These are phyloP conservation scores for Chlamydomonas eustigma DNA, from an alignment of 139 green algal genomes.

Conservation along the genomic window DNA sequence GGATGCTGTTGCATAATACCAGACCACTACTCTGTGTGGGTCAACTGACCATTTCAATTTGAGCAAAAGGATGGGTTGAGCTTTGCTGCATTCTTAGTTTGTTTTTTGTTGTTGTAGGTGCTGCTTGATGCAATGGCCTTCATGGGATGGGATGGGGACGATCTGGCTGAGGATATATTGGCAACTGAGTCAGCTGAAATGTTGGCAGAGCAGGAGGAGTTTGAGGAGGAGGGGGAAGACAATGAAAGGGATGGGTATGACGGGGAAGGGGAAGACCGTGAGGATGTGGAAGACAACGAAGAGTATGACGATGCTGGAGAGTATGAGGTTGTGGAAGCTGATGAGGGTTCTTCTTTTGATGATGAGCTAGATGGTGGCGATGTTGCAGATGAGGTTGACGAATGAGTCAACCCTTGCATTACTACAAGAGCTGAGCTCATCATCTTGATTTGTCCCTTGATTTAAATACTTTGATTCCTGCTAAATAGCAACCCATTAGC, in stretches of 20 bases:
- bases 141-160: background rate
- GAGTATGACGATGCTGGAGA: background rate
- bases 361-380: no score
- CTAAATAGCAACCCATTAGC: no score
- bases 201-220: background rate
- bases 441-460: no score
- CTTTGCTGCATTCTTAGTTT: no score
- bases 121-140: background rate
- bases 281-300: background rate
- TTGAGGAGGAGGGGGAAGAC: background rate
- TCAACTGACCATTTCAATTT: no score
- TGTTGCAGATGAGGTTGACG: no score
- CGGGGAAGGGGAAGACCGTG: background rate
- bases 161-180: background rate
- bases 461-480: no score
- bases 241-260: background rate
- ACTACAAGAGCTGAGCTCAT: no score
- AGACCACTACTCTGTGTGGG: no score
- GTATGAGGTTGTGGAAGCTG: background rate
- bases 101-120: background rate
- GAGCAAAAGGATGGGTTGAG: no score
- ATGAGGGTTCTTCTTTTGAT: background rate
- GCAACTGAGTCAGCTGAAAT: background rate
- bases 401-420: no score
- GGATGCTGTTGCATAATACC: no score